phyloP scores from a whole-genome alignment of 148 eudicot species.

The Hydrangea macrophylla region DNA sequence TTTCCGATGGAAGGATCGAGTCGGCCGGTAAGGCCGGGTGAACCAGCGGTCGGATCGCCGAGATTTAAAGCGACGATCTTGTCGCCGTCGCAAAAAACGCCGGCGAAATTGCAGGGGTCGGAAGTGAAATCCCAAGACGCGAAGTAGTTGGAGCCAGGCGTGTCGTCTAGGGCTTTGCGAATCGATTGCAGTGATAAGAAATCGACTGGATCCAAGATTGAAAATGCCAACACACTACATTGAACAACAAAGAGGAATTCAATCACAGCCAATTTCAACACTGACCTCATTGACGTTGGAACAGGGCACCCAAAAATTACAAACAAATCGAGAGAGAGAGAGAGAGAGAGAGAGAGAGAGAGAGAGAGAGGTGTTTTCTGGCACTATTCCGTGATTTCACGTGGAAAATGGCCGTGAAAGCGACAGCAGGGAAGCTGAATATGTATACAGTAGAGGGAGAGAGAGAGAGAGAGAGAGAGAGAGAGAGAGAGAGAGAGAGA shows the following conservation, averaged over 20 bases:
- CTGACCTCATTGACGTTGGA: neutral
- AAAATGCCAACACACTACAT: slow-evolving; percentile 1
- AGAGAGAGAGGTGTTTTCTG: neutral
- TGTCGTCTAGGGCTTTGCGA: slow-evolving; percentile 49
- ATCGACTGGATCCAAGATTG: slow-evolving; percentile 68
- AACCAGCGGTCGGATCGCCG: slow-evolving; percentile 74
- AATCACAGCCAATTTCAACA: neutral
- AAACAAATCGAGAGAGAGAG: neutral
- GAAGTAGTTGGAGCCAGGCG: slow-evolving; percentile 65
- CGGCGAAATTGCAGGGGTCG: slow-evolving; percentile 82
- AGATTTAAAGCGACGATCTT: slow-evolving; percentile 65
- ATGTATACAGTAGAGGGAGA: neutral
- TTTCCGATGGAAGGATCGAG: slow-evolving; percentile 73
- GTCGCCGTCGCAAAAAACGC: slow-evolving; percentile 61
- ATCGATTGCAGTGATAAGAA: slow-evolving; percentile 75
- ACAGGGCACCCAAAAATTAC: neutral
- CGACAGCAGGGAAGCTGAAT: slow-evolving; percentile 13
- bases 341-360: neutral
- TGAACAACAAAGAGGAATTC: slow-evolving; percentile 9
- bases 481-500: neutral
- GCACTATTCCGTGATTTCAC: slow-evolving; percentile 22
- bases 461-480: neutral
- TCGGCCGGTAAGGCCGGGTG: slow-evolving; percentile 71
- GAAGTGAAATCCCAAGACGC: slow-evolving; percentile 84
- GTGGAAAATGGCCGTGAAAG: slow-evolving; percentile 1